Conservation (phyloP, 352 stramenopile species). For the Sclerospora graminicola region DNA sequence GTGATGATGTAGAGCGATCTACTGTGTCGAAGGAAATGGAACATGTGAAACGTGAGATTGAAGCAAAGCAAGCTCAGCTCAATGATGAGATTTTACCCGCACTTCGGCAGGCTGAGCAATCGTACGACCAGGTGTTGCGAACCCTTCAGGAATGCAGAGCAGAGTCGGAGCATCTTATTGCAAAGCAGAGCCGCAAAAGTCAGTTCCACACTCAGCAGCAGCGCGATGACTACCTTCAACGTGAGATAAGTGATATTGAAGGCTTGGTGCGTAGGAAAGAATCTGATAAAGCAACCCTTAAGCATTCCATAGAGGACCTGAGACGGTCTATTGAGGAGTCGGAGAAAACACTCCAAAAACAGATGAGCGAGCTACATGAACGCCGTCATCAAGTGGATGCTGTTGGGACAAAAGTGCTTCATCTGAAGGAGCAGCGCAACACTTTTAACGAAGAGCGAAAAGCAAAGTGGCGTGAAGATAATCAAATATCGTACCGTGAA, state of each 20-base stretch:
- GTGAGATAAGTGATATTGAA: conserved; percentile 62
- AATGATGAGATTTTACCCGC: conserved; percentile 41
- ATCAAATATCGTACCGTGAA: conserved; percentile 65
- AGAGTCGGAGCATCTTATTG: conserved; percentile 88
- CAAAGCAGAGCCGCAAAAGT: conserved; percentile 92
- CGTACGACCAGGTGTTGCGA: conserved; percentile 82
- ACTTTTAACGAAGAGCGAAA: conserved; percentile 69
- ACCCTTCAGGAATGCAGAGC: conserved; percentile 44
- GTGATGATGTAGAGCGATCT: conserved; percentile 35
- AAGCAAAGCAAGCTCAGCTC: conserved; percentile 38
- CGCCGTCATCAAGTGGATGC: conserved; percentile 43
- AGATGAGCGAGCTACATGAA: conserved; percentile 38
- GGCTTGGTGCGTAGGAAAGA: conserved; percentile 49
- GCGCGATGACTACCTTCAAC: conserved; percentile 80
- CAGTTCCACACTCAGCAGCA: conserved; percentile 92
- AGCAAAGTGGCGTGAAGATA: conserved; percentile 73
- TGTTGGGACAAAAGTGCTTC: conserved; percentile 38
- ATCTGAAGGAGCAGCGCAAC: conserved; percentile 78
- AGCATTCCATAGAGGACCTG: conserved; percentile 34
- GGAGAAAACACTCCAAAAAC: conserved; percentile 33
- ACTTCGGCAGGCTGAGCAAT: conserved; percentile 32
- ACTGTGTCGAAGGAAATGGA: conserved; percentile 40
- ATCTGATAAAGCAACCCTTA: conserved; percentile 32
- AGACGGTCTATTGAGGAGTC: conserved; percentile 28
- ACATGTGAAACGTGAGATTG: conserved; percentile 44